A percentile compares a stretch with the other conserved stretches of the same genome.
Conservation (phyloP, 148 eudicot genomes). For the Silene latifolia region DNA sequence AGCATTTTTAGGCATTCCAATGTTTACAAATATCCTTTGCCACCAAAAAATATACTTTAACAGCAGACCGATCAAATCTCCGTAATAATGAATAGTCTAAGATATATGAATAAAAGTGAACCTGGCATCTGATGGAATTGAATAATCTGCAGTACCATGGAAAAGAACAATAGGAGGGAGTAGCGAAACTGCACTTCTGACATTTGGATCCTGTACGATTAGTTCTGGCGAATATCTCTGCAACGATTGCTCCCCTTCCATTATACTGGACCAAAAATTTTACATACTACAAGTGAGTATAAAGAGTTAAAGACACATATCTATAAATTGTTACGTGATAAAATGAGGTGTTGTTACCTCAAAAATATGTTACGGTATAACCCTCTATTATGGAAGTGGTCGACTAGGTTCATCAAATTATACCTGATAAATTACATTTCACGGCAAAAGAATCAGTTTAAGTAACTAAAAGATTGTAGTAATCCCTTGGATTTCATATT, state of each 20-base stretch:
- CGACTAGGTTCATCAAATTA: constrained; percentile 69
- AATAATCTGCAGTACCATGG: constrained; percentile 93
- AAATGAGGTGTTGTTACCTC: constrained; percentile 39
- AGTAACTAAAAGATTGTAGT: not conserved
- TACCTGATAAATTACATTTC: constrained; percentile 50
- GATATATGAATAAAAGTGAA: constrained; percentile 19
- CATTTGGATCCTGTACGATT: constrained; percentile 66
- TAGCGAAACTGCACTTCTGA: constrained; percentile 53
- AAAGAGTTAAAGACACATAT: not conserved
- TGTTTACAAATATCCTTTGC: too few species aligned
- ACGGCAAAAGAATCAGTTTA: constrained; percentile 12
- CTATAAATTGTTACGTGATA: constrained; percentile 5
- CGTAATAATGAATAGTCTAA: too few species aligned
- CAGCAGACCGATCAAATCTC: not conserved
- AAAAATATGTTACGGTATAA: constrained; percentile 74
- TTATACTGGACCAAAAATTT: constrained; percentile 51
- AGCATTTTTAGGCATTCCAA: too few species aligned
- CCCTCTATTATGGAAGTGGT: constrained; percentile 80
- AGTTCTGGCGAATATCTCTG: constrained; percentile 74
- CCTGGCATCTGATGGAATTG: constrained; percentile 89
- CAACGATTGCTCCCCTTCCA: constrained; percentile 88
- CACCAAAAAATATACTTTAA: not conserved
- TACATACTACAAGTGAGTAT: constrained; percentile 17
- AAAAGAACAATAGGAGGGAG: constrained; percentile 74
- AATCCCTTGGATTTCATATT: too few species aligned